Evolutionary conservation across 2,329 filamentous ascomycete species (phyloP).

Genomic region (Fusarium newnesense): DNA sequence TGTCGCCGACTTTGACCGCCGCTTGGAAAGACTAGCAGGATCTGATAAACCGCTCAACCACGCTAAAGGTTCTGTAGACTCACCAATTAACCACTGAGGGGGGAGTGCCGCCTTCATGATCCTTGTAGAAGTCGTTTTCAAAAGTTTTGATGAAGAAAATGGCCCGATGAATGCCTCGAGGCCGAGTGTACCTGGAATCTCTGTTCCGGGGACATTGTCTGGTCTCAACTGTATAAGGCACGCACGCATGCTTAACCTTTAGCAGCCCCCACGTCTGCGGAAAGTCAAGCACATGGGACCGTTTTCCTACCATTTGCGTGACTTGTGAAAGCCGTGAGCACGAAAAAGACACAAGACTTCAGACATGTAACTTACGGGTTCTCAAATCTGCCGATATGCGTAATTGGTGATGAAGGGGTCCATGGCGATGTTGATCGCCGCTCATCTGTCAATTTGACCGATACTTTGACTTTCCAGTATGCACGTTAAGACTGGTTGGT

Average conservation of each 20-base stretch:
- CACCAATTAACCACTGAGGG: not conserved
- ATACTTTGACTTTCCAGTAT: not conserved
- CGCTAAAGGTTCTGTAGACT: not conserved
- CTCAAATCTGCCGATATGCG: not conserved
- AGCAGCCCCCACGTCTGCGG: not conserved
- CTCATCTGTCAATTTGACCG: conserved; percentile 5
- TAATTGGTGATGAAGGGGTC: not conserved
- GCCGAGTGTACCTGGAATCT: not conserved
- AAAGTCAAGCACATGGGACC: not conserved
- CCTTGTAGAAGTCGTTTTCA: not conserved
- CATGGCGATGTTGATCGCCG: not conserved
- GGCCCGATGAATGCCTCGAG: not conserved
- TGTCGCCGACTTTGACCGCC: conserved; percentile 17
- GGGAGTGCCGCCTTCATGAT: not conserved
- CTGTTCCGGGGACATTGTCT: not conserved
- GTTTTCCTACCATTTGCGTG: not conserved
- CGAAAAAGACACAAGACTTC: not conserved
- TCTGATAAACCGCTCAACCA: conserved; percentile 36
- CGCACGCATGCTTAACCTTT: not conserved
- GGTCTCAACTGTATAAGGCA: not conserved
- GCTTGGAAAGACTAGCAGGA: conserved; percentile 10
- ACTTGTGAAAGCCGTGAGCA: not conserved
- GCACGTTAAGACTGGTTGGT: not conserved
- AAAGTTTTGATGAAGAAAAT: not conserved
- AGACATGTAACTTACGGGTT: not conserved